Base-by-base conservation (phyloP, 768 basidiomycete species). In the Phaffia australis region DNA sequence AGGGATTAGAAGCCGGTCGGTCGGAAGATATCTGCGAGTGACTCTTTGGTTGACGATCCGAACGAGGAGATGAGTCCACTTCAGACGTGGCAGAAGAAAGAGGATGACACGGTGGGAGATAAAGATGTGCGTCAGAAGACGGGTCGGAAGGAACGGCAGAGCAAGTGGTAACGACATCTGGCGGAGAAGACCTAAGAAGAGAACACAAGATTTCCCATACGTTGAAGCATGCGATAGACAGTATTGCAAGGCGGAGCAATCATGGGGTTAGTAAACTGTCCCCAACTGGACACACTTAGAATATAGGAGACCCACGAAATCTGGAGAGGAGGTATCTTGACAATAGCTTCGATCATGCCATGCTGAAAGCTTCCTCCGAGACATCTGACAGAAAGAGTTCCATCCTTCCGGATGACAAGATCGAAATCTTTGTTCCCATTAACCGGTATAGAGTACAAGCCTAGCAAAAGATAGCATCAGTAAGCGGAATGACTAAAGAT, bases 341-440 rank as follows among this genome's bases (percentile, higher is more conserved):
- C 52, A 46, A 50, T 35, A 15, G 56, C 55, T 48, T 67, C 25
- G 19, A 67, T 56, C 49, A 57, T 47, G 0, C n/a, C 30, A 0
- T 47, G 32, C 11, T 19, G 49, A 60, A 67, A 67, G 23, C 59
- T 60, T 25, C 66, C 66, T 21, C 66, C 66, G 4, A 67, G 29
- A 27, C 66, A 67, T 4, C 66, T 54, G 30, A 67, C 30, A 9
- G 27, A 18, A 7, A 67, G n/a, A 15, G 16, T 52, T 3, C 66
- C 66, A 14, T 63, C 66, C 11, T 29, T 50, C 0, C 50, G 49
- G 29, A 62, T 30, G 19, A 67, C 66, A 11, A 67, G 23, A 42
- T 67, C 66, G 42, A 67, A 67, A n/a, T 67, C 66, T 49, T 67
- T 67, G 66, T 67, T 67, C 16, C 66, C 66, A 47, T 67, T 55